Conservation (phyloP, 495 filamentous ascomycete species). For the Xylaria castorea region DNA sequence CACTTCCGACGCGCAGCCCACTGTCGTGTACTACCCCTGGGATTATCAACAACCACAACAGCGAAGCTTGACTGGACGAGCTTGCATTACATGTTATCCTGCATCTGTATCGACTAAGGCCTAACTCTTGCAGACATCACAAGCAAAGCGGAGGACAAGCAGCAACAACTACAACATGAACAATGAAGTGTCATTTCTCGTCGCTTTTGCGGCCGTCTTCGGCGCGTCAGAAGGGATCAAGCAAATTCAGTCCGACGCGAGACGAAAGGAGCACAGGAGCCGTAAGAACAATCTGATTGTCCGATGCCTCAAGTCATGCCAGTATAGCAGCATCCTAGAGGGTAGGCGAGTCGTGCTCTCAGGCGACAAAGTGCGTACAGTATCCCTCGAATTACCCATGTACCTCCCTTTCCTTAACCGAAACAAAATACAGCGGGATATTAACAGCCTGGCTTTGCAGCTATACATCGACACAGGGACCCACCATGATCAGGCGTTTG, state of each 20-base stretch:
- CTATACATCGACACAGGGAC: constrained; percentile 48
- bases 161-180: constrained; percentile 30
- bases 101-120: constrained; percentile 8
- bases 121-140: constrained; percentile 7
- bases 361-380: constrained; percentile 50
- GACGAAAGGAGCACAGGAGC: constrained; percentile 54
- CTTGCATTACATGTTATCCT: constrained; percentile 9
- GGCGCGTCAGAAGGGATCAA: constrained; percentile 59
- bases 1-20: constrained; percentile 24
- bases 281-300: constrained; percentile 58
- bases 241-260: constrained; percentile 54
- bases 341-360: constrained; percentile 55
- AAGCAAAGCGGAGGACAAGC: neutral
- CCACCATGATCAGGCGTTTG: constrained; percentile 42
- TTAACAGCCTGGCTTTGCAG: constrained; percentile 39
- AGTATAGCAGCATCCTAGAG: constrained; percentile 48
- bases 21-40: constrained; percentile 24
- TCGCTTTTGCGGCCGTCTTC: constrained; percentile 59
- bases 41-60: neutral
- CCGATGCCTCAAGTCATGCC: constrained; percentile 49
- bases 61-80: neutral
- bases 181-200: constrained; percentile 50
- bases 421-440: neutral
- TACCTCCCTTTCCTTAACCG: neutral
- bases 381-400: constrained; percentile 8